Evolutionary conservation across 495 filamentous ascomycete genomes (phyloP), one percentile per base, ranked within the genome.

Genomic region (Aspergillus sclerotiicarbonarius): DNA sequence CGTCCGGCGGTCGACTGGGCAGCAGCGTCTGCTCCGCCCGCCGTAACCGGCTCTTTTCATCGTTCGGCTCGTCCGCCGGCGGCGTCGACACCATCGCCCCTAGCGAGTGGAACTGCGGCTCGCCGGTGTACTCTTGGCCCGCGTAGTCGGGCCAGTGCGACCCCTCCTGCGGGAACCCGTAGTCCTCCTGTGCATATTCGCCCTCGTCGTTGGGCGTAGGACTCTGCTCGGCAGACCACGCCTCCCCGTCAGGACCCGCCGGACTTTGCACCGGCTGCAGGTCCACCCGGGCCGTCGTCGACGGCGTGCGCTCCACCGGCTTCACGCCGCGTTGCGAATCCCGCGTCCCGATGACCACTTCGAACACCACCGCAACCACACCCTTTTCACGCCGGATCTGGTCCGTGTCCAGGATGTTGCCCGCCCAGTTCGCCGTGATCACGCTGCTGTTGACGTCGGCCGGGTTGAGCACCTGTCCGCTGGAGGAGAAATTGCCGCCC

Each of bases 351-450:
- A 98, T 84, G 8, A 95, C 76, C 33, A 96, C 82, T 64, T 96
- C 92, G 62, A 93, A 92, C 1, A 84, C 76, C 21, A 89, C 87
- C 7, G 87, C 86, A 3, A 97, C 86, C 6, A 97, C 90, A 10
- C 89, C 90, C 64, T 96, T 96, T 60, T 94, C 88, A 37, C 93
- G 84, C 46, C 90, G 82, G 15, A 98, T 86, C 51, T 86, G 81
- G 62, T 92, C 89, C 0, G 94, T 98, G 59, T 97, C 91, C n/a
- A 96, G 81, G 57, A 96, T 90, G 59, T 86, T 85, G 3, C 85
- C 85, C 10, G 84, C 84, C 84, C 88, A 91, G 10, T 76, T 76
- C 57, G 78, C 69, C 6, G 77, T 78, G 35, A 76, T 67, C 6
- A 60, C 64, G 43, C 56, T 71, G 45, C 63, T 73, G 56, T 62